Evolutionary conservation across 2,329 filamentous ascomycete species (phyloP), one percentile per base, ranked within the genome.

Genomic region (Xylariales sp.): DNA sequence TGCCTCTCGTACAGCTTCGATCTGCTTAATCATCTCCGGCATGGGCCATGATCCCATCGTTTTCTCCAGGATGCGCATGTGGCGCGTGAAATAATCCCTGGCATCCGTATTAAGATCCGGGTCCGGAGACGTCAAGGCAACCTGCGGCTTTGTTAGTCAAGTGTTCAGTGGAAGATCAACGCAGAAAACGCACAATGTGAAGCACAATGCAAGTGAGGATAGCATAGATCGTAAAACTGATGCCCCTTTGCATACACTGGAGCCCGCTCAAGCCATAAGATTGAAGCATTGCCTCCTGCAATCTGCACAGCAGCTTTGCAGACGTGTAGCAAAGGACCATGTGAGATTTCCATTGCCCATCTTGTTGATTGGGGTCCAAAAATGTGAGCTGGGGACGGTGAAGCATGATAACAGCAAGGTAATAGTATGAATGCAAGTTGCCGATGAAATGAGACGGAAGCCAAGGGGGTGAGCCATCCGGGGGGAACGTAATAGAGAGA

Each of bases 201-300:
- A 97, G 75, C 63, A 96, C 90, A 17, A 91, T 90, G 66, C 90
- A 95, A 1, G 88, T 93, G 31, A 97, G 67, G 18, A 95, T 81
- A 40, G 83, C 81, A 55, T 97, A 97, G n/a, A 97, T 88, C 5
- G 88, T 88, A 54, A 95, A 97, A 61, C 90, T 95, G 57, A 95
- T 89, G 27, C 91, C 91, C 48, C 91, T 78, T 54, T 91, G 84
- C 91, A 96, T 96, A 63, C 84, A 94, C 50, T 93, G 74, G 13
- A 97, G 70, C 1, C 90, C 91, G 13, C 77, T 77, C 43, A 95
- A 67, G 3, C 89, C 88, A 59, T 83, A 95, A 0, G 78, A 76
- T 38, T 83, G 75, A 41, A 95, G 56, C 24, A 95, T 79, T 2
- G 83, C 83, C 62, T 97, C 91, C 55, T 96, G 89, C 5, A 96